Base-by-base conservation (phyloP, 2,329 filamentous ascomycete species). In the Venturia nashicola region DNA sequence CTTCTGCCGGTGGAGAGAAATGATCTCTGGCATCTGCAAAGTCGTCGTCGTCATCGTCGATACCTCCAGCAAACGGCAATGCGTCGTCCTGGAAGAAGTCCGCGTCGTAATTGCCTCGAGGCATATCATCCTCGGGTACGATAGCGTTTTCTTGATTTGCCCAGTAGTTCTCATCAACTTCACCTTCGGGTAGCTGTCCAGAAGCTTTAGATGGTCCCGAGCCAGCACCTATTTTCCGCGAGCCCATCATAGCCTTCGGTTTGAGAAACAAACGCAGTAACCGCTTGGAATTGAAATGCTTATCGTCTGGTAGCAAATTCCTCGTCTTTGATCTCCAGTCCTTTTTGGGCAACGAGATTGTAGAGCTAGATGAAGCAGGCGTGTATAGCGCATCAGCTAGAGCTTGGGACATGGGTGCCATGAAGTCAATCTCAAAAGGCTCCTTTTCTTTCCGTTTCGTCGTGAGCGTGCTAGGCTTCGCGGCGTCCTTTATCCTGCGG, bases 131-230 rank as follows among this genome's bases (percentile, higher is more conserved):
- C 32, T 87, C 86, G 61, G 79, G 67, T 42, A 69, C 72, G 46
- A 42, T 61, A 77, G 83, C 68, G 77, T 86, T 61, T 60, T 64
- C 46, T 51, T 65, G 63, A 18, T 62, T 40, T 5, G 94, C 94
- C 91, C 94, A 99, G 77, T 96, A 97, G 23, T 89, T 92, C 76
- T 97, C 93, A 71, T 97, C 91, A 80, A 97, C 90, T 65, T 96
- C 90, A 48, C 86, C 89, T 66, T 87, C 84, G 1, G 82, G 83
- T 9, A 84, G 77, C 43, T 83, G 81, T 18, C 44, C 61, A n/a
- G 63, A 82, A 79, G 27, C 80, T 77, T 18, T 42, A 34, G 55
- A 57, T 76, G 44, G 72, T 77, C 62, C 69, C 74, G 63, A 65
- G 54, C 34, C 42, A 44, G 43, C 27, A 68, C 67, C 78, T 55